phyloP scores from a whole-genome alignment of 1,284 basidiomycete species.

The Lignosus rhinocerotis region DNA sequence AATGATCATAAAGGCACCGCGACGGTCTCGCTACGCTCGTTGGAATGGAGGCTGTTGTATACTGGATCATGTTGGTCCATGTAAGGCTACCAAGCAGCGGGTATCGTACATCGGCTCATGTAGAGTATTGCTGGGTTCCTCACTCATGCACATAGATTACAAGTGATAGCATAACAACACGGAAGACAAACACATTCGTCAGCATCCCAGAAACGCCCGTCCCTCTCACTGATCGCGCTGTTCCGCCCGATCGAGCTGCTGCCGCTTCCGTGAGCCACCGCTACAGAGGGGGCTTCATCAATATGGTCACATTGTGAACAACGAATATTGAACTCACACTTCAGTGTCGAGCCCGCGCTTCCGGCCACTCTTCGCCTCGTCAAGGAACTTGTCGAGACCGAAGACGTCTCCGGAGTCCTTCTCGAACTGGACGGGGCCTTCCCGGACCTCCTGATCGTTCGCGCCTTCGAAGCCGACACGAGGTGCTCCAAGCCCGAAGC shows the following conservation, averaged over 20 bases:
- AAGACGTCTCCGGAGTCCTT: conserved; percentile 98
- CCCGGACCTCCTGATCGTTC: conserved; percentile 76
- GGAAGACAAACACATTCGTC: conserved; percentile 12
- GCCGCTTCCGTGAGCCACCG: conserved; percentile 66
- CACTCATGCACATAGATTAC: conserved; percentile 17
- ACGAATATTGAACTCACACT: conserved; percentile 51
- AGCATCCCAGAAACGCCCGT: background rate
- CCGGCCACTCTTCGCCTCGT: conserved; percentile 92
- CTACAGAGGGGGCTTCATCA: conserved; percentile 35
- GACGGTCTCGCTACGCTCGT: too few relatives aligned
- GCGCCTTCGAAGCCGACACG: conserved; percentile 89
- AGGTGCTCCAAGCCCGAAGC: conserved; percentile 90
- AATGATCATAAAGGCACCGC: too few relatives aligned
- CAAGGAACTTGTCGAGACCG: conserved; percentile 95
- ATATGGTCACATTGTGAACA: background rate
- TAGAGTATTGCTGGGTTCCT: background rate
- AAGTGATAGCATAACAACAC: conserved; percentile 20
- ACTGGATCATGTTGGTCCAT: background rate
- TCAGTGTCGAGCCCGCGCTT: conserved; percentile 86
- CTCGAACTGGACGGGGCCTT: conserved; percentile 99
- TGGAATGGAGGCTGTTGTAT: too few relatives aligned
- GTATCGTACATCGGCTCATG: background rate
- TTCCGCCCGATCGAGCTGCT: conserved; percentile 68
- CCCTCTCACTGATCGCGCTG: conserved; percentile 50
- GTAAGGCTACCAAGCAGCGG: background rate